Conservation (phyloP, 805 yeast species). For the Saccharomyces kudriavzevii region DNA sequence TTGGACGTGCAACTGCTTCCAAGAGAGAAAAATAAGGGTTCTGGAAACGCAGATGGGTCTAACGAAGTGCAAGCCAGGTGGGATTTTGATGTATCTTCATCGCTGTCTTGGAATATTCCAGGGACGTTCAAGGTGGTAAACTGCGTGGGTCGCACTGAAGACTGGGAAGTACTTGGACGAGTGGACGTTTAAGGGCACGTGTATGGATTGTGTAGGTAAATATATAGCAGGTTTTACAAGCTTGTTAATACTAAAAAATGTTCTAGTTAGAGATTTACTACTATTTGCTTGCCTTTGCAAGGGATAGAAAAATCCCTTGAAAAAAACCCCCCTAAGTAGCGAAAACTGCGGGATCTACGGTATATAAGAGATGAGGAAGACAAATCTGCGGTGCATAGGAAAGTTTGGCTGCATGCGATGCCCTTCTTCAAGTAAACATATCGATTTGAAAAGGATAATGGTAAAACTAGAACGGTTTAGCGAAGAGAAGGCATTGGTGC, state of each 20-base stretch:
- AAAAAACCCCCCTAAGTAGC: neutral
- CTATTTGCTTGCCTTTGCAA: neutral
- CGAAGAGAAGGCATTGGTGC: slow-evolving; percentile 52
- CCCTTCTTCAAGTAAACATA: neutral
- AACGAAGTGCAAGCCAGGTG: slow-evolving; percentile 18
- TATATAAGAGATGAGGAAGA: neutral
- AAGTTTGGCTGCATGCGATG: neutral
- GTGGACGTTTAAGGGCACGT: slow-evolving; percentile 25
- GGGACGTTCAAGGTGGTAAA: slow-evolving; percentile 53
- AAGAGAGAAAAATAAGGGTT: slow-evolving; percentile 4
- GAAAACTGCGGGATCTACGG: neutral
- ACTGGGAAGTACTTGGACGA: slow-evolving; percentile 58
- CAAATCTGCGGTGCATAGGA: neutral
- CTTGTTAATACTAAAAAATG: neutral
- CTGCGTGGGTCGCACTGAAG: slow-evolving; percentile 63
- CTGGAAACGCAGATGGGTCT: slow-evolving; percentile 4
- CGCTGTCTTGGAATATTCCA: slow-evolving; percentile 54
- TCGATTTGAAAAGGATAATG: slow-evolving; percentile 10
- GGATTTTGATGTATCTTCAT: slow-evolving; percentile 14
- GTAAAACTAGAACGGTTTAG: slow-evolving; percentile 34
- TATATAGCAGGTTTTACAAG: neutral
- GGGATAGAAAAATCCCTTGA: neutral
- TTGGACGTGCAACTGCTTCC: slow-evolving; percentile 36
- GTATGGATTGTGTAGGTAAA: neutral
- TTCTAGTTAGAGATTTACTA: neutral